Evolutionary conservation across 225 moss, liverwort and hornwort genomes (phyloP).

Genomic region (Takakia lepidozioides): DNA sequence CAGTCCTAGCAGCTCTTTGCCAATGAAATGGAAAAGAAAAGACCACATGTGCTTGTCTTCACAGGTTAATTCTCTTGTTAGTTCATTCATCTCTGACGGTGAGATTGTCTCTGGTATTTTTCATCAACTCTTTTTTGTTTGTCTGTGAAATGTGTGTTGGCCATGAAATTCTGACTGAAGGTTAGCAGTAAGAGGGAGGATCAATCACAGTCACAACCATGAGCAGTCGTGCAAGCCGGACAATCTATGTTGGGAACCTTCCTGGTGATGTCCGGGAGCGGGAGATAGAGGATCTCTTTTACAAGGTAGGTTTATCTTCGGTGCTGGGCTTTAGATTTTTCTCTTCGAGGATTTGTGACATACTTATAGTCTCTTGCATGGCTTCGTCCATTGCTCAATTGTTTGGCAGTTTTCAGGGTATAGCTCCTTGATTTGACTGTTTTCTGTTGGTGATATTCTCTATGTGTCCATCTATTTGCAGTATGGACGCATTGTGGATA

Average conservation of each 20-base stretch:
- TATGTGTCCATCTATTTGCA: constrained; percentile 13
- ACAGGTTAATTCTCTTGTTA: no score
- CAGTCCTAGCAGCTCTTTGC: constrained; percentile 56
- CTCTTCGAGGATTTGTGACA: no score
- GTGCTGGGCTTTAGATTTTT: no score
- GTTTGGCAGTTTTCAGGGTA: no score
- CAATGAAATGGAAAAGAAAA: no score
- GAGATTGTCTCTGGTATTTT: constrained; percentile 31
- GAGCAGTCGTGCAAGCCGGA: constrained; percentile 94
- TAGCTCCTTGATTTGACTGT: no score
- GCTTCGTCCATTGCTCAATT: no score
- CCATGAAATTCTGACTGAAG: neutral
- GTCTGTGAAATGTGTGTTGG: neutral
- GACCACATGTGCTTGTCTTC: no score
- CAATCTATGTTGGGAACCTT: constrained; percentile 93
- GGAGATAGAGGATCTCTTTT: constrained; percentile 89
- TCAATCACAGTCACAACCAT: constrained; percentile 18
- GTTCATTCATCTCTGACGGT: no score
- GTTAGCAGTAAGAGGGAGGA: neutral
- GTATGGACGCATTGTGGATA: constrained; percentile 93
- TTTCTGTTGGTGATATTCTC: no score
- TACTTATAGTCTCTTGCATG: no score
- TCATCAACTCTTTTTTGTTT: neutral
- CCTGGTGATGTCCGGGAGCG: constrained; percentile 96
- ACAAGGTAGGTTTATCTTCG: no score